phyloP scores from a whole-genome alignment of 2,329 filamentous ascomycete species.

The Alternaria tenuissima region DNA sequence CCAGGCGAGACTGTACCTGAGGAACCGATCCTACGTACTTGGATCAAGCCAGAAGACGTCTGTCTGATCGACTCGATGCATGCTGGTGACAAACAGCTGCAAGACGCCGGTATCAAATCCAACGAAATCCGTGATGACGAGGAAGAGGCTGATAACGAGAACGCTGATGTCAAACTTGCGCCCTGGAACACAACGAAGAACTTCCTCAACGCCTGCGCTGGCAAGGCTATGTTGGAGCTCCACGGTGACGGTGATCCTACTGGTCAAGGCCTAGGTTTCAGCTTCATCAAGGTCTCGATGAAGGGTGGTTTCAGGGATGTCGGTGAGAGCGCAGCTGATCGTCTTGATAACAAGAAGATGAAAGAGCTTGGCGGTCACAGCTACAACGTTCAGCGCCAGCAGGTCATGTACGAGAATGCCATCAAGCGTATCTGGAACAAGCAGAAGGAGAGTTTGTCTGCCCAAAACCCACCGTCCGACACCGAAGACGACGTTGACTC shows the following conservation, averaged over 20 bases:
- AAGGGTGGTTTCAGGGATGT: slow-evolving; percentile 95
- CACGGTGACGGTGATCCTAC: slow-evolving; percentile 96
- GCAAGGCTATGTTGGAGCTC: slow-evolving; percentile 95
- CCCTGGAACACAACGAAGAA: slow-evolving; percentile 98
- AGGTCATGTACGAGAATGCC: slow-evolving; percentile 88
- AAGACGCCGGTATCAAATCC: slow-evolving; percentile 85
- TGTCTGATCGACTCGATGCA: slow-evolving; percentile 97
- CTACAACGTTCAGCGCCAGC: slow-evolving; percentile 96
- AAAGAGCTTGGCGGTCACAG: slow-evolving; percentile 83
- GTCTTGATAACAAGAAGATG: slow-evolving; percentile 78
- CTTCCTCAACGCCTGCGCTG: slow-evolving; percentile 90
- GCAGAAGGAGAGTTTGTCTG: slow-evolving; percentile 80
- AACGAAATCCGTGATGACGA: slow-evolving; percentile 70
- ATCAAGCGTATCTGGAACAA: slow-evolving; percentile 93
- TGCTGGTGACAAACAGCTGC: slow-evolving; percentile 87
- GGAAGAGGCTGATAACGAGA: slow-evolving; percentile 71
- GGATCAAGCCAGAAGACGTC: slow-evolving; percentile 96
- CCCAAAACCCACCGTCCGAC: slow-evolving; percentile 77
- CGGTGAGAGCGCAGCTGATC: slow-evolving; percentile 86
- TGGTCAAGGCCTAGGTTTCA: slow-evolving; percentile 91
- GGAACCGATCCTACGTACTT: slow-evolving; percentile 78
- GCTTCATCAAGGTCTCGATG: slow-evolving; percentile 98
- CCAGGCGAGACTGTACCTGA: slow-evolving; percentile 79
- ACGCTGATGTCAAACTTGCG: slow-evolving; percentile 85
- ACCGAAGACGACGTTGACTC: slow-evolving; percentile 69